A percentile compares a stretch with the other conserved stretches of the same genome.
These are phyloP conservation scores for Emiliania huxleyi DNA, from an alignment of 78 protist genomes.

Conservation along the genomic window DNA sequence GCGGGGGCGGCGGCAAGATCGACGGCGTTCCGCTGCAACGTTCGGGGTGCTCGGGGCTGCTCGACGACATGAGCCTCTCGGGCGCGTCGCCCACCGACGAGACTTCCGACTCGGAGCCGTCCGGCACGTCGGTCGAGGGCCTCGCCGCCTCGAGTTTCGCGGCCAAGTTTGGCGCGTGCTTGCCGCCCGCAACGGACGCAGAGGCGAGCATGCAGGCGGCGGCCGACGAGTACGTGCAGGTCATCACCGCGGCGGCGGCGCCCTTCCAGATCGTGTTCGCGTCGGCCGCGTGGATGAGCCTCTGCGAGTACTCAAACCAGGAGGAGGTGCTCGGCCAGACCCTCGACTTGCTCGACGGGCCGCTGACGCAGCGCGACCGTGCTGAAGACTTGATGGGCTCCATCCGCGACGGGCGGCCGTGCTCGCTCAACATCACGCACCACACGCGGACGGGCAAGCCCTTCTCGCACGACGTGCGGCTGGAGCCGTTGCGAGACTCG, in stretches of 20 bases:
- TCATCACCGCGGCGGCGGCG: not conserved
- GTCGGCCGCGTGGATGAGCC: not conserved
- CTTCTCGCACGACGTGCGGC: not conserved
- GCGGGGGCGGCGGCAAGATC: not conserved
- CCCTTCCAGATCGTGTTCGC: conserved; percentile 1
- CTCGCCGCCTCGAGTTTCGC: not conserved
- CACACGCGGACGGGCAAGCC: conserved; percentile 1
- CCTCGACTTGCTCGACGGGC: not conserved
- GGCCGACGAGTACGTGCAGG: not conserved
- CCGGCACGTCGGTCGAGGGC: not conserved
- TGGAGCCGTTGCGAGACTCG: not conserved
- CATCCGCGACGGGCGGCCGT: not conserved
- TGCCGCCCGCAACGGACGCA: not conserved
- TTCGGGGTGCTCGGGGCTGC: not conserved
- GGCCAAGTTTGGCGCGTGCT: too few relatives aligned
- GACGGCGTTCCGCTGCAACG: not conserved
- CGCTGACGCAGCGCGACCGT: not conserved
- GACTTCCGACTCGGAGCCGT: not conserved
- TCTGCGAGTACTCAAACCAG: not conserved
- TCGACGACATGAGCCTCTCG: not conserved
- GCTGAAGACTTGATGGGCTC: not conserved
- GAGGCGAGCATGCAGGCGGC: not conserved
- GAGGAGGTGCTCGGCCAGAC: not conserved
- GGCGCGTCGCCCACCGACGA: not conserved
- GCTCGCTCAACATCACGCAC: not conserved